A percentile compares a stretch with the other conserved stretches of the same genome.
These are phyloP conservation scores for Colletotrichum endophyticum DNA, from an alignment of 2,329 filamentous ascomycete species.

Conservation along the genomic window DNA sequence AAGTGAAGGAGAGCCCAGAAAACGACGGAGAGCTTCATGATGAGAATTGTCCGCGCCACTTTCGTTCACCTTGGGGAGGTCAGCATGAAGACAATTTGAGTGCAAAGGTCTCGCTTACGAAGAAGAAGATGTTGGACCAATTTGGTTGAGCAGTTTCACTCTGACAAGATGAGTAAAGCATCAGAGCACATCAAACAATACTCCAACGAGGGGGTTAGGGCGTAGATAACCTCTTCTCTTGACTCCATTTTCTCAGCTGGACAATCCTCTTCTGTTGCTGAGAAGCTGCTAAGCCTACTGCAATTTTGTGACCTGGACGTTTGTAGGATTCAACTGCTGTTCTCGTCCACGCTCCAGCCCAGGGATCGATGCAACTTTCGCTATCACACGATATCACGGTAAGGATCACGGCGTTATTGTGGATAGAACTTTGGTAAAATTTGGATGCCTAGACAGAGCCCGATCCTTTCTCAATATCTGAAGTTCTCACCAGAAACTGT, in stretches of 20 bases:
- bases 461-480: background rate
- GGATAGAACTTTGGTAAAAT: background rate
- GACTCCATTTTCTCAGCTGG: accelerated
- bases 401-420: background rate
- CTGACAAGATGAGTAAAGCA: background rate
- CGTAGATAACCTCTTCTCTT: background rate
- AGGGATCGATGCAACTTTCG: background rate
- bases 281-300: background rate
- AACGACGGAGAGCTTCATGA: background rate
- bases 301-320: accelerated
- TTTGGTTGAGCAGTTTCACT: background rate
- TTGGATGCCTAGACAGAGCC: background rate
- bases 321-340: background rate
- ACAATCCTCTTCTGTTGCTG: accelerated
- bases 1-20: background rate
- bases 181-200: background rate
- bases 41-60: background rate
- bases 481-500: background rate
- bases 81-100: background rate
- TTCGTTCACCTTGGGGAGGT: accelerated
- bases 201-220: accelerated
- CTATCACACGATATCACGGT: background rate
- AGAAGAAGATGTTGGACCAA: background rate
- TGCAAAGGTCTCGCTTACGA: background rate
- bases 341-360: background rate